These are phyloP conservation scores for Schizochytrium sp. DNA, from an alignment of 108 stramenopile genomes.

Conservation along the genomic window DNA sequence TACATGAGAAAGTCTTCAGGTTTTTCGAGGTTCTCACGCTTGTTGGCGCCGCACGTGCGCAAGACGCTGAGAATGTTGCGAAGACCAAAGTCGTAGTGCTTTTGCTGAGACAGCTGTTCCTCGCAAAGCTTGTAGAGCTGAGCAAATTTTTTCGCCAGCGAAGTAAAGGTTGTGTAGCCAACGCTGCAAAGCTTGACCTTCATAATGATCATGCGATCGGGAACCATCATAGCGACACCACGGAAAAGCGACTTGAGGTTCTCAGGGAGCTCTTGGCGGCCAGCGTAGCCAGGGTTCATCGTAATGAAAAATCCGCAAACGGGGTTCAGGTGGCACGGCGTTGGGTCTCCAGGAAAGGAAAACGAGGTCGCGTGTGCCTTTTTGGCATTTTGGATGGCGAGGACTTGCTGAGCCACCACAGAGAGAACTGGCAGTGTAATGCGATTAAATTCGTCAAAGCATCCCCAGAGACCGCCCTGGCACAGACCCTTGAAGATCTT, in stretches of 20 bases:
- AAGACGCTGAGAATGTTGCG: constrained; percentile 77
- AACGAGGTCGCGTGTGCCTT: constrained; percentile 64
- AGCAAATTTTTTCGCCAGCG: constrained; percentile 74
- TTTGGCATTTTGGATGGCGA: constrained; percentile 78
- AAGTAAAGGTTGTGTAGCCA: constrained; percentile 68
- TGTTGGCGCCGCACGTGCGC: constrained; percentile 74
- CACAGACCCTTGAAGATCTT: constrained; percentile 88
- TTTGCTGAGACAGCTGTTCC: constrained; percentile 74
- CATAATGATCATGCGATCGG: constrained; percentile 84
- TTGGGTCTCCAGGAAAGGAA: constrained; percentile 72
- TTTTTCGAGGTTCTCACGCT: constrained; percentile 65
- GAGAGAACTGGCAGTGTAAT: constrained; percentile 78
- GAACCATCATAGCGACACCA: constrained; percentile 84
- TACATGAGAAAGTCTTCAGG: constrained; percentile 70
- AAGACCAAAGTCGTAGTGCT: constrained; percentile 84
- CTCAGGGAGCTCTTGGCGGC: constrained; percentile 80
- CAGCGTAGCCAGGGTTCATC: constrained; percentile 89
- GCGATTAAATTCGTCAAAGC: constrained; percentile 88
- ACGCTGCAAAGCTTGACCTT: constrained; percentile 85
- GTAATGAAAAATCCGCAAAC: constrained; percentile 82
- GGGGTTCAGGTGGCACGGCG: constrained; percentile 70
- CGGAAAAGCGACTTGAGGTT: constrained; percentile 84
- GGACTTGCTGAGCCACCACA: constrained; percentile 80
- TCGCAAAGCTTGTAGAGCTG: constrained; percentile 72
- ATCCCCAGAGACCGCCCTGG: constrained; percentile 80